Base-by-base conservation (phyloP, 257 asterid species). In the Nicotiana benthamiana region DNA sequence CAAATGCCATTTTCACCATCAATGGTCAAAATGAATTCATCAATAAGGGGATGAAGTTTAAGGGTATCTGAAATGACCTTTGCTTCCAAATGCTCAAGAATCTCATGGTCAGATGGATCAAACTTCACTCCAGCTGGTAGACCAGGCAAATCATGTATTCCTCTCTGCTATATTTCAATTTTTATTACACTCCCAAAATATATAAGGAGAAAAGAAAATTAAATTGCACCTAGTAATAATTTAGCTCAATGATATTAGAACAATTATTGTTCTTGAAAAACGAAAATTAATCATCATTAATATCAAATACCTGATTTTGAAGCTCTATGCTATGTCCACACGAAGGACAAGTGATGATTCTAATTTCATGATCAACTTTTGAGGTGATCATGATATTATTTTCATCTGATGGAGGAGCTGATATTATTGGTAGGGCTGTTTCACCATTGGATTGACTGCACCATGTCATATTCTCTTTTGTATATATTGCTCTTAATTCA, bases 401-500 rank as follows among this genome's bases (percentile, higher is more conserved):
- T 32, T 81, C 81, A 68, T 86, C 83, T 54, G 84, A 59, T 13
- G 75, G 11, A 5, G 79, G 27, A 36, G 86, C 3, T 30, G 93
- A 68, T 48, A 89, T 77, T 28, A 89, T 87, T 62, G 89, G 92
- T 20, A 90, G 86, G 62, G 86, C 51, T 5, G 77, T 57, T 64
- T 84, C 84, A 60, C 83, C 79, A 20, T 16, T 70, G 43, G 88
- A 80, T 80, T 83, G 79, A 80, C 79, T 82, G 13, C 85, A 86
- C 96, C 97, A 93, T 85, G 89, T 87, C 97, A 90, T 93, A 22
- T 70, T 70, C 68, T 87, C 88, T 91, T 56, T 86, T 43, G 43
- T 76, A 9, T 30, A 15, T 28, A 64, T 67, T 61, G 17, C 12
- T 9, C 46, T 83, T 6, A 7, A 82, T n/a, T n/a, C n/a, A n/a